A percentile compares a stretch with the other conserved stretches of the same genome.
These are phyloP conservation scores for Closterium sp. DNA, from an alignment of 139 green algal genomes.

Conservation along the genomic window DNA sequence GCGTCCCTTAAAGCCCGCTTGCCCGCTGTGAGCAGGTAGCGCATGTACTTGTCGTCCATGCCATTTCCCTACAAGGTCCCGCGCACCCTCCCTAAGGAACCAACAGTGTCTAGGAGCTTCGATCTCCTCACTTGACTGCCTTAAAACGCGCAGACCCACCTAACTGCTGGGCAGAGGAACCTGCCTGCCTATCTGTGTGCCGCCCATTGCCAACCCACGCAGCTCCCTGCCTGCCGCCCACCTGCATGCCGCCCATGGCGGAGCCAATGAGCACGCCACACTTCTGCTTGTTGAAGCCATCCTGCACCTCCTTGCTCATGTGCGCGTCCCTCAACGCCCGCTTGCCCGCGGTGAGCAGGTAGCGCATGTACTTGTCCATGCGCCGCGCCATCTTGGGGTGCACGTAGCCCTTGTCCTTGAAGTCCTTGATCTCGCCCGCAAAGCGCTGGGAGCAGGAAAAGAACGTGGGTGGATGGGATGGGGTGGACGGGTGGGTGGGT, in stretches of 20 bases:
- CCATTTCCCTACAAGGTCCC: too few species aligned
- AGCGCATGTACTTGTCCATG: constrained; percentile 94
- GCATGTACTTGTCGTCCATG: constrained; percentile 94
- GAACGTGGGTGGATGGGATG: neutral
- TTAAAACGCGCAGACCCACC: too few species aligned
- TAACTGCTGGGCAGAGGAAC: too few species aligned
- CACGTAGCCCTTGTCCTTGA: constrained; percentile 76
- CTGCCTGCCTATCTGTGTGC: too few species aligned
- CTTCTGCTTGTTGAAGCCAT: constrained; percentile 81
- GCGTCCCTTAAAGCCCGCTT: constrained; percentile 76
- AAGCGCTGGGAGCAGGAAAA: constrained; percentile 63
- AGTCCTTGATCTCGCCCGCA: constrained; percentile 90
- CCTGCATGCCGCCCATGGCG: constrained; percentile 87
- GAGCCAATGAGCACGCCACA: constrained; percentile 88
- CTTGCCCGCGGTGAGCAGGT: constrained; percentile 82
- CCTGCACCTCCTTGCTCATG: constrained; percentile 63
- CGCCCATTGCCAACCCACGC: too few species aligned
- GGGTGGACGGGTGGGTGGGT: too few species aligned
- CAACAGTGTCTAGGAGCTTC: too few species aligned
- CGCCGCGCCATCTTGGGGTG: constrained; percentile 91
- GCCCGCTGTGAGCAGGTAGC: constrained; percentile 82
- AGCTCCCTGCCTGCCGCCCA: constrained; percentile 42
- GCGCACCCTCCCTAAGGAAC: too few species aligned
- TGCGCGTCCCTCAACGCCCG: constrained; percentile 66
- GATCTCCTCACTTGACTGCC: too few species aligned